These are phyloP conservation scores for Blastobotrys illinoisensis DNA, from an alignment of 1,139 yeast species.

Conservation along the genomic window DNA sequence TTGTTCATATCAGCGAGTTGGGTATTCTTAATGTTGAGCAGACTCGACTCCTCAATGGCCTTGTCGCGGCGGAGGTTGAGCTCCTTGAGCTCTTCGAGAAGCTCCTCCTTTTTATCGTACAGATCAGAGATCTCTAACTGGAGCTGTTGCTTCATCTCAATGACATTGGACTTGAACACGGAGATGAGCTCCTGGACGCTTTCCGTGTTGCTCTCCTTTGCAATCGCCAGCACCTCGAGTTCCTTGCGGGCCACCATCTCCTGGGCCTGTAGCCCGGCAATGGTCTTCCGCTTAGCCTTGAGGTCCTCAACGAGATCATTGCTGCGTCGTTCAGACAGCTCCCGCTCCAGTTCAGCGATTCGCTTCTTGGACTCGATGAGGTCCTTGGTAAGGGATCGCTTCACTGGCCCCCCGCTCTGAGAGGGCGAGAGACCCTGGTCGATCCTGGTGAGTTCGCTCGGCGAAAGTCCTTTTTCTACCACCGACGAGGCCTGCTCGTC, in stretches of 20 bases:
- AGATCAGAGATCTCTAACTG: slow-evolving; percentile 32
- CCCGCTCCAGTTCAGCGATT: slow-evolving; percentile 32
- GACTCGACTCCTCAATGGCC: slow-evolving; percentile 31
- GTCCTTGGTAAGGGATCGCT: slow-evolving; percentile 19
- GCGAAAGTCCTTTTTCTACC: neutral
- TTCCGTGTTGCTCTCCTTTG: slow-evolving; percentile 18
- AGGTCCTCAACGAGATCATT: slow-evolving; percentile 26
- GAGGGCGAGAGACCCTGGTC: slow-evolving; percentile 6
- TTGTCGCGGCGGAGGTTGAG: slow-evolving; percentile 25
- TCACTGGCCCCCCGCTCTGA: neutral
- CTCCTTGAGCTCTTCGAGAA: slow-evolving; percentile 29
- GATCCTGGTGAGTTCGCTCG: neutral
- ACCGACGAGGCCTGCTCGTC: neutral
- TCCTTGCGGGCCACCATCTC: slow-evolving; percentile 30
- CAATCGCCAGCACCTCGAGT: slow-evolving; percentile 25
- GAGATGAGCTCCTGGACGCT: slow-evolving; percentile 23
- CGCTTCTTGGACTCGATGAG: slow-evolving; percentile 28
- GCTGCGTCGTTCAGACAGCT: slow-evolving; percentile 16
- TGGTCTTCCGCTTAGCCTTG: slow-evolving; percentile 31
- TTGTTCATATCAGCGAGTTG: slow-evolving; percentile 37
- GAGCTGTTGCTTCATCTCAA: slow-evolving; percentile 24
- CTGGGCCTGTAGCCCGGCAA: slow-evolving; percentile 34
- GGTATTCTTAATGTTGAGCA: slow-evolving; percentile 31
- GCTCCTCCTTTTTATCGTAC: slow-evolving; percentile 29
- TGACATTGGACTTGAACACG: slow-evolving; percentile 26